These are phyloP conservation scores for Mortierella sp. DNA, from an alignment of 371 early-diverging fungal species.

Conservation along the genomic window DNA sequence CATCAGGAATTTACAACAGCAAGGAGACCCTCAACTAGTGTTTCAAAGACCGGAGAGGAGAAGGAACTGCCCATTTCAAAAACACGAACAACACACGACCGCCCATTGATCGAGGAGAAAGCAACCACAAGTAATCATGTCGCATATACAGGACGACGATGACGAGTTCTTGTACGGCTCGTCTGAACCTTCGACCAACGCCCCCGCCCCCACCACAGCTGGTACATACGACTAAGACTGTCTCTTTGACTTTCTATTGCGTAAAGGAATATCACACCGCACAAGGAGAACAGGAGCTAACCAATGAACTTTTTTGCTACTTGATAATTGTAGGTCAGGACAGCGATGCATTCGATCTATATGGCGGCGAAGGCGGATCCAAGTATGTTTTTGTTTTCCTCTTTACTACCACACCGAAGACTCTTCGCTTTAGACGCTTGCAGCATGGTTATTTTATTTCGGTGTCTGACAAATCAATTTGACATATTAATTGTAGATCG, in stretches of 20 bases:
- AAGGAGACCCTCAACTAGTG: background rate
- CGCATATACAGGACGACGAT: constrained; percentile 54
- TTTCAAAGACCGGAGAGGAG: background rate
- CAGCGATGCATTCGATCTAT: constrained; percentile 52
- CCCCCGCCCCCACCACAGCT: constrained; percentile 8
- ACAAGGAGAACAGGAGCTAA: no score
- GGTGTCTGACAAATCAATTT: background rate
- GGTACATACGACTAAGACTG: constrained; percentile 12
- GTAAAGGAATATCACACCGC: no score
- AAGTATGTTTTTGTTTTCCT: constrained; percentile 12
- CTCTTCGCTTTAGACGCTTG: background rate
- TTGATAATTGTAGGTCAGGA: constrained; percentile 26
- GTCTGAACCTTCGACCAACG: constrained; percentile 22
- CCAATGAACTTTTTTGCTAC: background rate
- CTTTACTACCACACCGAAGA: background rate
- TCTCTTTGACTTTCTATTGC: background rate
- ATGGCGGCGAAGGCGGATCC: constrained; percentile 45
- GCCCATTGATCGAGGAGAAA: background rate
- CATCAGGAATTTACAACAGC: background rate
- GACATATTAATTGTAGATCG: constrained; percentile 9
- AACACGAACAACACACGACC: background rate
- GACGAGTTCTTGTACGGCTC: constrained; percentile 57
- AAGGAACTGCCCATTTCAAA: no score
- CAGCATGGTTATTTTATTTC: background rate
- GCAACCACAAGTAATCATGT: constrained; percentile 20